Evolutionary conservation across 257 asterid genomes (phyloP).

Genomic region (Penstemon barbatus): DNA sequence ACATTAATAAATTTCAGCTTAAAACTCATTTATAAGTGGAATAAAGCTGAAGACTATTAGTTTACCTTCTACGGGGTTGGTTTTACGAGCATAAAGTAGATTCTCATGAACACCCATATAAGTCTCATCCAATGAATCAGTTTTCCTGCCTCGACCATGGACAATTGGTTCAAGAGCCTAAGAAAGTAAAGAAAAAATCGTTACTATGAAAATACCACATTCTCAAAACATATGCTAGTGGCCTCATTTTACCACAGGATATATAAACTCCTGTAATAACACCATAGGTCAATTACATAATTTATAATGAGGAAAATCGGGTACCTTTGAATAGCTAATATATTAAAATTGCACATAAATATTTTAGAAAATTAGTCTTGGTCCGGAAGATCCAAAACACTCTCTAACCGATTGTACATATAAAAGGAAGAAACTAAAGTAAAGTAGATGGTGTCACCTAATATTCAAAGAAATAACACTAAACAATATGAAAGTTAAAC

Average conservation of each 20-base stretch:
- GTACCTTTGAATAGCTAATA: background rate
- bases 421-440: conserved; percentile 1
- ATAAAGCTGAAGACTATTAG: background rate
- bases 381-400: background rate
- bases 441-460: conserved; percentile 8
- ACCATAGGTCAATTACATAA: background rate
- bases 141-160: conserved; percentile 96
- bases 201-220: conserved; percentile 13
- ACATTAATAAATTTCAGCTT: too few relatives aligned
- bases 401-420: background rate
- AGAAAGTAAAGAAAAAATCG: conserved; percentile 22
- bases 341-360: background rate
- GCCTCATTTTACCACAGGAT: background rate
- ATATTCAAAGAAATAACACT: background rate
- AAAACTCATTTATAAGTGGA: background rate
- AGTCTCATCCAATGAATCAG: conserved; percentile 75
- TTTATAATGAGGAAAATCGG: background rate
- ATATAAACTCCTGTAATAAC: background rate
- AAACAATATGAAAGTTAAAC: conserved; percentile 22
- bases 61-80: conserved; percentile 81
- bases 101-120: conserved; percentile 86
- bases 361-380: background rate
- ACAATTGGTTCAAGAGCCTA: conserved; percentile 82
- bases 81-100: conserved; percentile 90
- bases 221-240: background rate